A percentile compares a stretch with the other conserved stretches of the same genome.
Conservation (phyloP, 2,329 filamentous ascomycete species). For the Xenoacremonium recifei region DNA sequence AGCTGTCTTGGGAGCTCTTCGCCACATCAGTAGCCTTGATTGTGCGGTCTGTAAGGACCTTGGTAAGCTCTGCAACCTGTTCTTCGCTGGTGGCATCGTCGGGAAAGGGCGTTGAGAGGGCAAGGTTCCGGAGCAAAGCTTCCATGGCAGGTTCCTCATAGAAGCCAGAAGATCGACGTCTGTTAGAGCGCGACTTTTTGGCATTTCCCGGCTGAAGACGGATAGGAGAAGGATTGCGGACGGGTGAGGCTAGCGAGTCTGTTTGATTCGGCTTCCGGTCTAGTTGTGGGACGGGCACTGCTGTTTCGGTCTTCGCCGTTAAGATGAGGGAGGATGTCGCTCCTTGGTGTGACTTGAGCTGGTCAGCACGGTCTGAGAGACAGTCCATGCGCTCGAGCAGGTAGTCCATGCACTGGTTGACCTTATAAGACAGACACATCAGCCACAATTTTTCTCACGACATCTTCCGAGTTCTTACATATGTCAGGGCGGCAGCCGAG, state of each 20-base stretch:
- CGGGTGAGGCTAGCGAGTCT: slow-evolving; percentile 33
- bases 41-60: slow-evolving; percentile 38
- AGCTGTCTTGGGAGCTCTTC: slow-evolving; percentile 45
- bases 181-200: slow-evolving; percentile 15
- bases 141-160: slow-evolving; percentile 41
- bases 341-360: slow-evolving; percentile 45
- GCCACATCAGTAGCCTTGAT: slow-evolving; percentile 44
- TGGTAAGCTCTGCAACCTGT: slow-evolving; percentile 32
- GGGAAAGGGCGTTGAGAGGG: slow-evolving; percentile 38
- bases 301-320: slow-evolving; percentile 44
- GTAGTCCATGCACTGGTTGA: slow-evolving; percentile 51
- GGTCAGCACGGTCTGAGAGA: slow-evolving; percentile 41
- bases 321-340: slow-evolving; percentile 38
- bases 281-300: slow-evolving; percentile 19
- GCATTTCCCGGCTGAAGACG: slow-evolving; percentile 32
- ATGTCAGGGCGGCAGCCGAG: slow-evolving; percentile 47
- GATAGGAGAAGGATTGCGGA: slow-evolving; percentile 34
- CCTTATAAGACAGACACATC: too few relatives aligned
- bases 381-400: slow-evolving; percentile 46
- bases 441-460: too few relatives aligned
- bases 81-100: slow-evolving; percentile 24
- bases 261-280: slow-evolving; percentile 20
- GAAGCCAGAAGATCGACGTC: slow-evolving; percentile 37
- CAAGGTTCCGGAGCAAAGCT: slow-evolving; percentile 47
- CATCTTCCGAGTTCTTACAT: too few relatives aligned